Conservation (phyloP, 129 eudicot species). For the Flaveria robusta region DNA sequence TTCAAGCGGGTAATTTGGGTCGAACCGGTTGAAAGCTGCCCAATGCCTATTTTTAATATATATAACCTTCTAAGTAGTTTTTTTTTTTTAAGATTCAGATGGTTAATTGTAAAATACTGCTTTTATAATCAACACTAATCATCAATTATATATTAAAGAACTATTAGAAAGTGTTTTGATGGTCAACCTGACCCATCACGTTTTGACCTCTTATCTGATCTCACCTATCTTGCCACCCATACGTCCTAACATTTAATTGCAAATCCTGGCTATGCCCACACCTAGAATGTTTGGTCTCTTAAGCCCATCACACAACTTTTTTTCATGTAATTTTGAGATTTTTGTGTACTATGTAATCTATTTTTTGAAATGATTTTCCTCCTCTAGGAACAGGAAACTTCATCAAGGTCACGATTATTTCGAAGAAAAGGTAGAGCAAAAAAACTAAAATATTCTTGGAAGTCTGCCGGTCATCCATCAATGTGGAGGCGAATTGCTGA, state of each 20-base stretch:
- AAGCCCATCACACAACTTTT: neutral
- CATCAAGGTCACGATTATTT: slow-evolving; percentile 65
- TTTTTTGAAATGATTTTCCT: slow-evolving; percentile 13
- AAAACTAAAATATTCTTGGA: slow-evolving; percentile 81
- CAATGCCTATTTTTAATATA: neutral
- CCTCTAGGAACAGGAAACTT: slow-evolving; percentile 56
- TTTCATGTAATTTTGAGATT: neutral
- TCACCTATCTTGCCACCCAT: neutral
- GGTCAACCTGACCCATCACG: neutral
- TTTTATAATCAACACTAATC: neutral
- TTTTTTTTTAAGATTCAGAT: neutral
- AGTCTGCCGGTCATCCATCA: slow-evolving; percentile 94
- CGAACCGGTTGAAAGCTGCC: neutral
- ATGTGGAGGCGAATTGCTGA: slow-evolving; percentile 85
- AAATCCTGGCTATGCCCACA: neutral
- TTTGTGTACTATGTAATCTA: neutral
- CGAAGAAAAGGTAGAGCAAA: slow-evolving; percentile 81
- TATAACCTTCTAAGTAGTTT: neutral
- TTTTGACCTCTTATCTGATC: neutral
- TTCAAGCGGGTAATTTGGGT: neutral
- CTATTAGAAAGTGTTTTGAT: neutral
- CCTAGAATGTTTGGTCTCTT: neutral
- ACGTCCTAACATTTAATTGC: neutral
- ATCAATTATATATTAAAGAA: neutral
- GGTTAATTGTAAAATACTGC: neutral